Evolutionary conservation across 257 asterid genomes (phyloP).

Genomic region (Verbascum thapsus): DNA sequence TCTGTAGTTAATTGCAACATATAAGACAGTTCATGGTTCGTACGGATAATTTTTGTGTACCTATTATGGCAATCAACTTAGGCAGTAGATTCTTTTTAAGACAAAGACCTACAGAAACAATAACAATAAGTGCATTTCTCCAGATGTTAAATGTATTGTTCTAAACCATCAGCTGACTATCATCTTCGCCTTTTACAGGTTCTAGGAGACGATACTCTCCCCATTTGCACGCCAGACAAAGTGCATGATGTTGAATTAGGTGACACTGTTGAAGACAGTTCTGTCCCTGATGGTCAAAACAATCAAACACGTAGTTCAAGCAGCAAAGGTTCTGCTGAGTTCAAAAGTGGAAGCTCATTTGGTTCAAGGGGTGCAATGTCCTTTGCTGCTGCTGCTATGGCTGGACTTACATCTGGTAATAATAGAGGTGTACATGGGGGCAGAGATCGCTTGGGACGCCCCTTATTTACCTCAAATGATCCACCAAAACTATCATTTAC

Average conservation of each 20-base stretch:
- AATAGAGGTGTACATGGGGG: slow-evolving; percentile 79
- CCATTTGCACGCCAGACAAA: slow-evolving; percentile 72
- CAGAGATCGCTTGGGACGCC: slow-evolving; percentile 73
- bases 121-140: not conserved
- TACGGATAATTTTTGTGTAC: not conserved
- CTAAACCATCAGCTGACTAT: slow-evolving; percentile 10
- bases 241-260: slow-evolving; percentile 93
- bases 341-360: slow-evolving; percentile 70
- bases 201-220: slow-evolving; percentile 69
- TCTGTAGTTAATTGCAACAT: not conserved
- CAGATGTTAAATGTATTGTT: not conserved
- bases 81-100: slow-evolving; percentile 5
- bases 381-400: slow-evolving; percentile 99
- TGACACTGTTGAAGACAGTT: slow-evolving; percentile 64
- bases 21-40: slow-evolving; percentile 3
- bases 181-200: slow-evolving; percentile 52
- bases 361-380: slow-evolving; percentile 97
- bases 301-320: slow-evolving; percentile 73
- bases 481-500: slow-evolving; percentile 73
- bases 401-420: slow-evolving; percentile 83
- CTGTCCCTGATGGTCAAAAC: slow-evolving; percentile 58
- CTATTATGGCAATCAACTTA: slow-evolving; percentile 16
- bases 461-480: slow-evolving; percentile 54
- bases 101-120: not conserved
- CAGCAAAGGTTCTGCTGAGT: slow-evolving; percentile 76